Base-by-base conservation (phyloP, 139 green algal species). In the Micromonas commoda region DNA sequence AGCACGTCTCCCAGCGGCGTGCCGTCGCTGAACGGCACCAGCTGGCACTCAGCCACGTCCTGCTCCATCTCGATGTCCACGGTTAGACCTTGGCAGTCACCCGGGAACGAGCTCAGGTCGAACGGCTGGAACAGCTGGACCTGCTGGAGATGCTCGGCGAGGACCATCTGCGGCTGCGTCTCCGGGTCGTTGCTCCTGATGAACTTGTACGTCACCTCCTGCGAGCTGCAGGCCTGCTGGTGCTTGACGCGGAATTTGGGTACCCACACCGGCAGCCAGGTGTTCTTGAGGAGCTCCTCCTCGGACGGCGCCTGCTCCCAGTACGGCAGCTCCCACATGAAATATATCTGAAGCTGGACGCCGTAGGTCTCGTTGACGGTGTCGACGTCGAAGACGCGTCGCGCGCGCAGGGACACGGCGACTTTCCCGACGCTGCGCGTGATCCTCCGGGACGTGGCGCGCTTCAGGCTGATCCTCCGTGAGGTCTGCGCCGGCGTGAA, bases 101-200 rank as follows among this genome's bases (percentile, higher is more conserved):
- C 21, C 21, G 53, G 53, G 23, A 64, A 64, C 53, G 23, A 26
- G 21, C 53, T 64, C 53, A 64, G 53, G 53, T 21, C 21, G 53
- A 64, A 23, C 21, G 53, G 53, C 53, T 64, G 53, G 53, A 64
- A 64, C n/a, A n/a, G n/a, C n/a, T n/a, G n/a, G n/a, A n/a, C n/a
- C n/a, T n/a, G n/a, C n/a, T n/a, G n/a, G n/a, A n/a, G n/a, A n/a
- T n/a, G n/a, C n/a, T n/a, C n/a, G n/a, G n/a, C n/a, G n/a, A n/a
- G n/a, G n/a, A n/a, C n/a, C n/a, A n/a, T n/a, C n/a, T n/a, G n/a
- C n/a, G n/a, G n/a, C n/a, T n/a, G n/a, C n/a, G n/a, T n/a, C n/a
- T n/a, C n/a, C n/a, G n/a, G n/a, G n/a, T n/a, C n/a, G n/a, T n/a
- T n/a, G n/a, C n/a, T n/a, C n/a, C n/a, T n/a, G n/a, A n/a, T n/a